These are phyloP conservation scores for Vanderwaltozyma verrucispora DNA, from an alignment of 805 yeast species.

Conservation along the genomic window DNA sequence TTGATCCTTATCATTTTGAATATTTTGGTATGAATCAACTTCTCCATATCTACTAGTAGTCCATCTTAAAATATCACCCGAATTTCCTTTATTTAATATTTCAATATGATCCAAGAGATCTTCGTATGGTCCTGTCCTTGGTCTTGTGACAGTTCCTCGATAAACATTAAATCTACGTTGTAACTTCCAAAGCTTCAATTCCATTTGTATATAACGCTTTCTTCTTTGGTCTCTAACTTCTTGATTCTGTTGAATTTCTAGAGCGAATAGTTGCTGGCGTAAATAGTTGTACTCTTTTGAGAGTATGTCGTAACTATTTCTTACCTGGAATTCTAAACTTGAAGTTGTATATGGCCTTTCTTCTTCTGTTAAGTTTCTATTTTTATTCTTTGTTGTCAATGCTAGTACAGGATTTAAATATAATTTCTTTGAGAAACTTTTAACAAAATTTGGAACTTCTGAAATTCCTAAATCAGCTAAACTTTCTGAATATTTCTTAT, in stretches of 20 bases:
- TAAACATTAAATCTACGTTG: slow-evolving; percentile 15
- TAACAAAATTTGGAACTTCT: slow-evolving; percentile 12
- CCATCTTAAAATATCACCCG: slow-evolving; percentile 18
- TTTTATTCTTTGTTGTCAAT: background rate
- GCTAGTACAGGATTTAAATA: background rate
- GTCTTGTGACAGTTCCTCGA: slow-evolving; percentile 11
- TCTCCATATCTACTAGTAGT: slow-evolving; percentile 29
- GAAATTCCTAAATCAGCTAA: slow-evolving; percentile 4
- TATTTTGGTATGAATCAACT: slow-evolving; percentile 19
- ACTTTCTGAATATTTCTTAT: slow-evolving; percentile 1
- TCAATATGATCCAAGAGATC: slow-evolving; percentile 17
- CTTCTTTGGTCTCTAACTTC: slow-evolving; percentile 3
- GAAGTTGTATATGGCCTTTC: slow-evolving; percentile 10
- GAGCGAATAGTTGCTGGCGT: slow-evolving; percentile 10
- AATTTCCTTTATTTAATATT: slow-evolving; percentile 17
- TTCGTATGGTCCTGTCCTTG: slow-evolving; percentile 13
- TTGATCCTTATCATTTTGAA: slow-evolving; percentile 17
- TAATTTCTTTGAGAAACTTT: background rate
- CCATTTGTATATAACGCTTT: slow-evolving; percentile 8
- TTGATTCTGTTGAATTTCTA: slow-evolving; percentile 1
- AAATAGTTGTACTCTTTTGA: slow-evolving; percentile 25
- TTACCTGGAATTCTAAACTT: slow-evolving; percentile 11
- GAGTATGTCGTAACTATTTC: slow-evolving; percentile 11
- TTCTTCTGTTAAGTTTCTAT: background rate
- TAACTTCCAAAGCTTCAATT: slow-evolving; percentile 18